A percentile compares a stretch with the other conserved stretches of the same genome.
Evolutionary conservation across 139 green algal genomes (phyloP).

Genomic region (Mesotaenium endlicherianum): DNA sequence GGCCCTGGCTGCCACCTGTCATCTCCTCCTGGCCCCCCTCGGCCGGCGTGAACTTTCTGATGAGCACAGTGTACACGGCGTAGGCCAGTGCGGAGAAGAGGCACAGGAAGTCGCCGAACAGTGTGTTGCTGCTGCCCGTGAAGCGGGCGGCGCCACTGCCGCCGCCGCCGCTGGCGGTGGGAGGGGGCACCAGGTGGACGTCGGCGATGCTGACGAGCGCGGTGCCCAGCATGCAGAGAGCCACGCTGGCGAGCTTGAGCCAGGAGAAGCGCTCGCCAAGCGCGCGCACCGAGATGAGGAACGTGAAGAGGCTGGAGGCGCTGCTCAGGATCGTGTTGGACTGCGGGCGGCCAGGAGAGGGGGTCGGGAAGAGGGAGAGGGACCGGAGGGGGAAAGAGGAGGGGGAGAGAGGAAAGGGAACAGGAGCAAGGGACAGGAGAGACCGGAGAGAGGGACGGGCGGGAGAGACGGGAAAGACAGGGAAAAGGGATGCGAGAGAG

Average conservation of each 20-base stretch:
- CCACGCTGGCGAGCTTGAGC: constrained; percentile 70
- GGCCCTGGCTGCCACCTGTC: neutral
- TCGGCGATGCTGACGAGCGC: constrained; percentile 71
- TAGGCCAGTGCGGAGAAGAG: constrained; percentile 78
- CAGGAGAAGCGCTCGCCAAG: constrained; percentile 61
- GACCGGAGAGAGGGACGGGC: neutral
- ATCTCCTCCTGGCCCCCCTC: constrained; percentile 40
- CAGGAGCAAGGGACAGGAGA: neutral
- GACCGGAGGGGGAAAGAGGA: neutral
- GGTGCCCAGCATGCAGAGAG: constrained; percentile 69
- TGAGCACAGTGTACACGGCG: constrained; percentile 79
- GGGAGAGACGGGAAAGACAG: neutral
- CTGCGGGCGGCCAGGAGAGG: constrained; percentile 20
- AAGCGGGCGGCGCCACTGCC: neutral
- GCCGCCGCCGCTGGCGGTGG: neutral
- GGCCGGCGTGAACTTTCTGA: constrained; percentile 45
- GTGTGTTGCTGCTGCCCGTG: neutral
- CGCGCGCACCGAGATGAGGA: constrained; percentile 63
- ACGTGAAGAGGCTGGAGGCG: constrained; percentile 87
- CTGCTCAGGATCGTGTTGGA: constrained; percentile 92
- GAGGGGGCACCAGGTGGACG: neutral
- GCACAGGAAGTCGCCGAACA: constrained; percentile 73
- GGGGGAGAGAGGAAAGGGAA: neutral
- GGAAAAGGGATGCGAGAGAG: neutral
- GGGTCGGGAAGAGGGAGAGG: neutral